Conservation (phyloP, 2,329 filamentous ascomycete species). For the Verticillium zaregamsianum region DNA sequence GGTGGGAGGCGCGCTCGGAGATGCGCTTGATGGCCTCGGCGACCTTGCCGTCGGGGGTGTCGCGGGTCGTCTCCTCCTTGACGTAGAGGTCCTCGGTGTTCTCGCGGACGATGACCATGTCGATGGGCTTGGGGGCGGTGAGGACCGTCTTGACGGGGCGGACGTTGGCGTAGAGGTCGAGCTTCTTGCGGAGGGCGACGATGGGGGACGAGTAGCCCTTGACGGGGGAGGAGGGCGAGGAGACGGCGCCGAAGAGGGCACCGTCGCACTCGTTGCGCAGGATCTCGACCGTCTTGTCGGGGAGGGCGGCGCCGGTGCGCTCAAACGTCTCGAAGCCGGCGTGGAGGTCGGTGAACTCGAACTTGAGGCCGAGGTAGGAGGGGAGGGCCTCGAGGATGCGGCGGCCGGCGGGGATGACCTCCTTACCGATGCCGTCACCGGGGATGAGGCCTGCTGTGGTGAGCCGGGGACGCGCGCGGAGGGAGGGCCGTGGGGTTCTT, state of each 20-base stretch:
- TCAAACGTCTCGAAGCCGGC: constrained; percentile 94
- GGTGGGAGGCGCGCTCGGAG: constrained; percentile 74
- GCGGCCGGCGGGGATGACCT: constrained; percentile 94
- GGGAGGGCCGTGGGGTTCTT: constrained; percentile 3
- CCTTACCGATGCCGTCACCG: constrained; percentile 95
- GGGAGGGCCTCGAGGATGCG: constrained; percentile 90
- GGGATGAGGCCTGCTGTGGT: constrained; percentile 77
- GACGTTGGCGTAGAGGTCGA: constrained; percentile 96
- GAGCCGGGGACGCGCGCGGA: background rate
- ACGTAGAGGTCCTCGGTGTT: constrained; percentile 99
- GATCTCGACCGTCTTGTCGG: constrained; percentile 85
- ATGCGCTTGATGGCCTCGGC: constrained; percentile 98
- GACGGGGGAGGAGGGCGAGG: constrained; percentile 83
- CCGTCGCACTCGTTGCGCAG: constrained; percentile 90
- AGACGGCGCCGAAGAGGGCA: constrained; percentile 93
- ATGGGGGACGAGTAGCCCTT: constrained; percentile 96
- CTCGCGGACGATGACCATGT: constrained; percentile 97
- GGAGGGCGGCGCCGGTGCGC: constrained; percentile 80
- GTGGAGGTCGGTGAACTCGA: constrained; percentile 89
- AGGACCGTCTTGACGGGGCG: constrained; percentile 84
- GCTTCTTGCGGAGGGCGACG: constrained; percentile 90
- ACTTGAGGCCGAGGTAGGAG: constrained; percentile 83
- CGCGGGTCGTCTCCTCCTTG: constrained; percentile 87
- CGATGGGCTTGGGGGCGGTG: constrained; percentile 58
- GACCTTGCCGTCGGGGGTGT: constrained; percentile 70